These are phyloP conservation scores for Otatea glauca DNA, from an alignment of 176 grass and related monocot species.

Conservation along the genomic window DNA sequence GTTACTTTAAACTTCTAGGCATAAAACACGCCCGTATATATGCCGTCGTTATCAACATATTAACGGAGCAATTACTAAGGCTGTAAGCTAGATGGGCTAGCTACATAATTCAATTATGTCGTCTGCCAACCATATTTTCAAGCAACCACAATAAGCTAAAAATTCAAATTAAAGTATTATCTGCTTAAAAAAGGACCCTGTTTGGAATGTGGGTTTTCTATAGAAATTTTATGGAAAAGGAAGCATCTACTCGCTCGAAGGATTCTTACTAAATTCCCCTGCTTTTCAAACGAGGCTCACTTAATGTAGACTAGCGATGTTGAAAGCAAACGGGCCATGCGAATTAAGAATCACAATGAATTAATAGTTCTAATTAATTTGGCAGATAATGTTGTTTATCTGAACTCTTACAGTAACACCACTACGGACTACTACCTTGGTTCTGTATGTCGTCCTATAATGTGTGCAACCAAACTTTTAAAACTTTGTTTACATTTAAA, in stretches of 20 bases:
- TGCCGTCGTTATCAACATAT: neutral
- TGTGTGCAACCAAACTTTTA: neutral
- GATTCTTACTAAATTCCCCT: neutral
- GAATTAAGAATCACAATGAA: neutral
- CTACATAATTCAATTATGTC: neutral
- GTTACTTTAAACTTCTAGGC: neutral
- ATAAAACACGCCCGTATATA: neutral
- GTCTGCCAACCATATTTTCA: conserved; percentile 21
- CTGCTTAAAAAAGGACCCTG: neutral
- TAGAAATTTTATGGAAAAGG: neutral
- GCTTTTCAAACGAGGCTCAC: neutral
- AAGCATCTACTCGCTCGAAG: neutral
- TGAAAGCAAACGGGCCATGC: neutral
- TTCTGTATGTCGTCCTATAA: too few relatives aligned
- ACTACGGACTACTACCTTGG: neutral
- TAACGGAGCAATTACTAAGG: neutral
- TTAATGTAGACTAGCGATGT: neutral
- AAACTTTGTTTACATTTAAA: neutral
- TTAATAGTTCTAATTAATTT: too few relatives aligned
- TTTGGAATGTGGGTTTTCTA: neutral
- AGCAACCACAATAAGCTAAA: neutral
- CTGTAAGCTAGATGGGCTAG: neutral
- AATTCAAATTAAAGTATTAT: neutral
- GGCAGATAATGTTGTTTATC: too few relatives aligned
- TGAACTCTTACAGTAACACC: neutral